Evolutionary conservation across 192 early-diverging fungal species (phyloP).

Genomic region (Powellomyces hirtus): DNA sequence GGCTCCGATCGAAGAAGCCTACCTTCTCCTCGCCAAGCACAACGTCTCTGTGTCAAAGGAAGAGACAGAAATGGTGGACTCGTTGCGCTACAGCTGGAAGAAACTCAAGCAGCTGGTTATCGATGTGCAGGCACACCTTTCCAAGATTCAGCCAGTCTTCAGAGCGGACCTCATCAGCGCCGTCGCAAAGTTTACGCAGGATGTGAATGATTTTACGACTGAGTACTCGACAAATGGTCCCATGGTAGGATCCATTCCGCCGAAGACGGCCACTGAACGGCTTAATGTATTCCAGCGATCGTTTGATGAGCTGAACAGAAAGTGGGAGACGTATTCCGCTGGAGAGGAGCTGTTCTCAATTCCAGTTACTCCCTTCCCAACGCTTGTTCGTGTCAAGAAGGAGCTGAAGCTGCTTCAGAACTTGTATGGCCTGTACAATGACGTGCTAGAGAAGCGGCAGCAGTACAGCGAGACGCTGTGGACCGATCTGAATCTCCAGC

Average conservation of each 20-base stretch:
- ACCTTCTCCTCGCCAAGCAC: conserved; percentile 59
- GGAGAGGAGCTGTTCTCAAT: conserved; percentile 64
- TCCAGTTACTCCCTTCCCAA: conserved; percentile 66
- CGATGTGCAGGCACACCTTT: conserved; percentile 59
- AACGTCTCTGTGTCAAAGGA: conserved; percentile 60
- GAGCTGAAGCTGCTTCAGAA: conserved; percentile 64
- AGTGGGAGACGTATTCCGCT: conserved; percentile 66
- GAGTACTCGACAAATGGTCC: conserved; percentile 67
- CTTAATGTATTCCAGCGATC: conserved; percentile 64
- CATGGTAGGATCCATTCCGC: conserved; percentile 63
- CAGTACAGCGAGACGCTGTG: conserved; percentile 63
- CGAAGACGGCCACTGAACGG: conserved; percentile 64
- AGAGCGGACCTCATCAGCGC: conserved; percentile 56
- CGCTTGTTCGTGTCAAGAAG: conserved; percentile 59
- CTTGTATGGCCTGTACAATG: conserved; percentile 65
- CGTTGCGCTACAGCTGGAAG: conserved; percentile 67
- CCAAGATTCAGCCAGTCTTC: conserved; percentile 64
- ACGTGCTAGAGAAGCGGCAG: conserved; percentile 56
- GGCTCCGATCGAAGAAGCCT: conserved; percentile 63
- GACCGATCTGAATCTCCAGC: conserved; percentile 55
- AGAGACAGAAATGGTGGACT: conserved; percentile 70
- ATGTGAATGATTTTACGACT: conserved; percentile 60
- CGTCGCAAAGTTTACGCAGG: conserved; percentile 58
- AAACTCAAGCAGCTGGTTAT: conserved; percentile 62
- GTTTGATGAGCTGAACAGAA: conserved; percentile 65